These are phyloP conservation scores for Cryoendolithus antarcticus DNA, from an alignment of 2,329 filamentous ascomycete genomes.

Conservation along the genomic window DNA sequence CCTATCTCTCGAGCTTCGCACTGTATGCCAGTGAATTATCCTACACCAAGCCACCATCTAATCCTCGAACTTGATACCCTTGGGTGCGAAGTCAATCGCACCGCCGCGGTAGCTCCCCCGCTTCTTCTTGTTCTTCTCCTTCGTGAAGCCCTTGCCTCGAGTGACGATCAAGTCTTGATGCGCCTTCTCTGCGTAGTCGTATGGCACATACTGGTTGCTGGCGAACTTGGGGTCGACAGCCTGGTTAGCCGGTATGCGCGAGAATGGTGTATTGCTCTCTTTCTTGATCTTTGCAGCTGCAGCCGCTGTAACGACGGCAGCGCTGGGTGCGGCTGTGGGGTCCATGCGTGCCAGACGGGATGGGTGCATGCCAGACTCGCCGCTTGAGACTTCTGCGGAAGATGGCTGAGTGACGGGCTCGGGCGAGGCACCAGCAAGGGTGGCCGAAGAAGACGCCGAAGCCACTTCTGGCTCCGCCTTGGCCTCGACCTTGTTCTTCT, in stretches of 20 bases:
- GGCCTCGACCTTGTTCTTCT: no score
- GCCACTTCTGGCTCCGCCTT: no score
- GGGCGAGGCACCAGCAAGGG: slow-evolving; percentile 14
- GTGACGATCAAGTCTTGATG: slow-evolving; percentile 82
- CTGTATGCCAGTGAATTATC: no score
- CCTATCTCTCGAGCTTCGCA: no score
- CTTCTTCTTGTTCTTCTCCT: slow-evolving; percentile 91
- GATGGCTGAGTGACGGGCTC: slow-evolving; percentile 7
- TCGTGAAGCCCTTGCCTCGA: slow-evolving; percentile 93
- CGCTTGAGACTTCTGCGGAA: slow-evolving; percentile 21
- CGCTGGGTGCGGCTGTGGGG: no score
- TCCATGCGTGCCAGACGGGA: slow-evolving; percentile 11
- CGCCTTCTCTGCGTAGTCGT: slow-evolving; percentile 81
- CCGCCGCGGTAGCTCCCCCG: slow-evolving; percentile 62
- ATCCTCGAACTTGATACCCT: slow-evolving; percentile 91
- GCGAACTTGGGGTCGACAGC: slow-evolving; percentile 55
- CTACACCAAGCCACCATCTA: slow-evolving; percentile 23
- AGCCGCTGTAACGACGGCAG: neutral
- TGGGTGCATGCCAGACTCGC: slow-evolving; percentile 26
- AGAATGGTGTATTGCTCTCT: slow-evolving; percentile 59
- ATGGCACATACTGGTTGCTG: slow-evolving; percentile 70
- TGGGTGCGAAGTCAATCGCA: slow-evolving; percentile 68
- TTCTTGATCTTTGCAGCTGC: slow-evolving; percentile 26
- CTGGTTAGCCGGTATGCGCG: slow-evolving; percentile 58
- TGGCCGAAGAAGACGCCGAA: slow-evolving; percentile 23